Conservation (phyloP, 495 filamentous ascomycete genomes). For the Pyronema domesticum region DNA sequence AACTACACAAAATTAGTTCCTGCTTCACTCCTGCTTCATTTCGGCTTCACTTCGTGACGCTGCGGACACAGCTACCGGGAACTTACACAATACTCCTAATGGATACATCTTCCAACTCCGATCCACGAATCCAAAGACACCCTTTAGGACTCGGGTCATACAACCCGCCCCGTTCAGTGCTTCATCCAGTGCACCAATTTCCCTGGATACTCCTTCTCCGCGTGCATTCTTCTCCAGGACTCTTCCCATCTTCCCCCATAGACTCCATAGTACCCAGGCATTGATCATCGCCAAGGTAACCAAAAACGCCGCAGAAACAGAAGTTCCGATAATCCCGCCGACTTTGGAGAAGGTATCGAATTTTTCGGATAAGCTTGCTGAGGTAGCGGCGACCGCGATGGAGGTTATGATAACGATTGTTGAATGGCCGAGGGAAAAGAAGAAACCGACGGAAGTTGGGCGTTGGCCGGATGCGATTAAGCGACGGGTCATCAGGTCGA, state of each 20-base stretch:
- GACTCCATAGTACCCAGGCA: conserved; percentile 60
- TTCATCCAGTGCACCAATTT: conserved; percentile 34
- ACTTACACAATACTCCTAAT: conserved; percentile 52
- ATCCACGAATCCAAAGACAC: conserved; percentile 68
- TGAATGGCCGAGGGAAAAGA: conserved; percentile 83
- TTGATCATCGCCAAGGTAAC: conserved; percentile 72
- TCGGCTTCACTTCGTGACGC: background rate
- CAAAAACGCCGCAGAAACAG: conserved; percentile 65
- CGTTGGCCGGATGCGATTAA: conserved; percentile 73
- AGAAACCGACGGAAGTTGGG: conserved; percentile 89
- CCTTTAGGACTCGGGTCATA: conserved; percentile 51
- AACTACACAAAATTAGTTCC: conserved; percentile 26
- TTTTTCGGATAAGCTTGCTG: conserved; percentile 55
- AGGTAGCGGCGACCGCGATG: conserved; percentile 76
- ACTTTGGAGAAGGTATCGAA: conserved; percentile 70
- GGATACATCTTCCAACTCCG: conserved; percentile 97
- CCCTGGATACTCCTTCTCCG: conserved; percentile 33
- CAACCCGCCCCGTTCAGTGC: conserved; percentile 56
- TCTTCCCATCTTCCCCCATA: conserved; percentile 47
- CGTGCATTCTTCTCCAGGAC: conserved; percentile 30
- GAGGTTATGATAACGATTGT: conserved; percentile 87
- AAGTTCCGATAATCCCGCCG: conserved; percentile 72
- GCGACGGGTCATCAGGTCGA: conserved; percentile 85
- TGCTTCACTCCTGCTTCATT: background rate
- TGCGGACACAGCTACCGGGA: background rate